phyloP scores from a whole-genome alignment of 345 rosid species.

The Citrus medica region DNA sequence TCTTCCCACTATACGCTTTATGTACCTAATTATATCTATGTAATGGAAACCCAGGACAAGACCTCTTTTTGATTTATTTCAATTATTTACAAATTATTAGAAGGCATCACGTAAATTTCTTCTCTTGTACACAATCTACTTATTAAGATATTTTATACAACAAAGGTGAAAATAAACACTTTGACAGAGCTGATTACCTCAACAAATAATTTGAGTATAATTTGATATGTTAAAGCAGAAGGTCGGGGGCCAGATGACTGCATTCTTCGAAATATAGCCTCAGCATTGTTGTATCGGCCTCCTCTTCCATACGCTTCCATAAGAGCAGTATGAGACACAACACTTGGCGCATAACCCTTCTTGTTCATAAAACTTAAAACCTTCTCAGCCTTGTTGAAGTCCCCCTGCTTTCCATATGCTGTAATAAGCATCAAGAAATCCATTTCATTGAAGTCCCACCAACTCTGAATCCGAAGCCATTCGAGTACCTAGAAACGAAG shows the following conservation, averaged over 20 bases:
- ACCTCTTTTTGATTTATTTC: background rate
- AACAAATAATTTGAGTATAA: conserved; percentile 77
- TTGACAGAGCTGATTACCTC: conserved; percentile 40
- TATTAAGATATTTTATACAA: background rate
- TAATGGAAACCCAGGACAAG: background rate
- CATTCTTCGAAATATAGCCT: conserved; percentile 93
- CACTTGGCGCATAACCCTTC: conserved; percentile 69
- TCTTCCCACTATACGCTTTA: background rate
- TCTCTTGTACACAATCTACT: background rate
- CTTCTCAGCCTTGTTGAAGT: conserved; percentile 80
- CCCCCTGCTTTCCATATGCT: conserved; percentile 87
- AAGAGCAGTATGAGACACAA: conserved; percentile 82
- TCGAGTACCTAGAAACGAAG: conserved; percentile 67
- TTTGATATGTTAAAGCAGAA: conserved; percentile 90
- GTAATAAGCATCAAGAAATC: conserved; percentile 82
- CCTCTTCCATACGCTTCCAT: conserved; percentile 97
- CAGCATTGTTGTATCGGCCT: conserved; percentile 79
- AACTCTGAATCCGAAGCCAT: conserved; percentile 77
- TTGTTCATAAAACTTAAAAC: conserved; percentile 61
- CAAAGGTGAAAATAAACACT: background rate
- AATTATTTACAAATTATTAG: background rate
- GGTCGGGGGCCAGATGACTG: conserved; percentile 91
- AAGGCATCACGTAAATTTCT: background rate
- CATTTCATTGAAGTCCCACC: conserved; percentile 95
- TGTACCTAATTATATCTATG: background rate